A percentile compares a stretch with the other conserved stretches of the same genome.
These are phyloP conservation scores for Prunus kanzakura DNA, from an alignment of 306 rosid genomes.

Conservation along the genomic window DNA sequence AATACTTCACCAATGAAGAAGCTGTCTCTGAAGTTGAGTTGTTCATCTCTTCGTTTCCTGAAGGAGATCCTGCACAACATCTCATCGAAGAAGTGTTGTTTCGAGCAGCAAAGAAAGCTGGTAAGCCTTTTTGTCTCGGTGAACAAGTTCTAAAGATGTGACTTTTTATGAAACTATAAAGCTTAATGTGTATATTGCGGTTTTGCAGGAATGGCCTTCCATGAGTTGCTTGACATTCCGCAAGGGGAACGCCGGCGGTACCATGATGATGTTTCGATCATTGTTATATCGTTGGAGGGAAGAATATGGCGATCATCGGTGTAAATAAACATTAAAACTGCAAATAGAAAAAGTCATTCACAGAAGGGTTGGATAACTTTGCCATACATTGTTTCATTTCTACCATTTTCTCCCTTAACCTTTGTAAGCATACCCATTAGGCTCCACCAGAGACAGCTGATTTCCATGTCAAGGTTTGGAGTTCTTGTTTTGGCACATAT, in stretches of 20 bases:
- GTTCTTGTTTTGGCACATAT: background rate
- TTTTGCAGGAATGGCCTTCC: conserved; percentile 63
- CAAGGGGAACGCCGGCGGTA: conserved; percentile 79
- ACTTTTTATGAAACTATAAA: background rate
- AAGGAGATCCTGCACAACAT: conserved; percentile 85
- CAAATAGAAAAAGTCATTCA: conserved; percentile 10
- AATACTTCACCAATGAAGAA: conserved; percentile 80
- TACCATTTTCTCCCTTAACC: background rate
- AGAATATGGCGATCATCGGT: conserved; percentile 67
- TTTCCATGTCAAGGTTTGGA: background rate
- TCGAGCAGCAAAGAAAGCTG: conserved; percentile 72
- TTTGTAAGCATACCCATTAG: background rate
- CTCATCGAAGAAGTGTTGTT: conserved; percentile 61
- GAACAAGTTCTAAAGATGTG: background rate
- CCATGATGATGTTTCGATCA: conserved; percentile 77
- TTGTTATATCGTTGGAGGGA: conserved; percentile 71
- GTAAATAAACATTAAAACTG: conserved; percentile 25
- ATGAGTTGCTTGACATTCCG: conserved; percentile 77
- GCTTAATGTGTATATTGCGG: conserved; percentile 17
- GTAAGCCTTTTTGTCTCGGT: conserved; percentile 22
- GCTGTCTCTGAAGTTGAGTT: conserved; percentile 63
- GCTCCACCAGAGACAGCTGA: background rate
- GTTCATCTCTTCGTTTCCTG: conserved; percentile 65
- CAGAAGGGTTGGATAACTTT: conserved; percentile 11
- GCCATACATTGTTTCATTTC: conserved; percentile 8